These are phyloP conservation scores for Pseudohalonectria lignicola DNA, from an alignment of 2,329 filamentous ascomycete genomes.

Conservation along the genomic window DNA sequence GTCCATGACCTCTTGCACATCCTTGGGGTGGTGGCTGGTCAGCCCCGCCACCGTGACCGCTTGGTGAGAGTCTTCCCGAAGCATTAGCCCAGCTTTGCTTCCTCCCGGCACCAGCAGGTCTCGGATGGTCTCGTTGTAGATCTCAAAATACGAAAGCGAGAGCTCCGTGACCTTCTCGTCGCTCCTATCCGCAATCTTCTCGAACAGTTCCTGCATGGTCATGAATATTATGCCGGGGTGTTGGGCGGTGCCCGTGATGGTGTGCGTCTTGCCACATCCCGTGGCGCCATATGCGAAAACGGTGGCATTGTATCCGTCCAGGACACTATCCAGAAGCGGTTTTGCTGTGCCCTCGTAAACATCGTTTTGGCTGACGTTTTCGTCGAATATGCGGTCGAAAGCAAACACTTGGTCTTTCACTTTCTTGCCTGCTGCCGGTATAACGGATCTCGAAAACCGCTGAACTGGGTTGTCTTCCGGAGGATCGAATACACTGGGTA, in stretches of 20 bases:
- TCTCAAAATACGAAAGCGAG: slow-evolving; percentile 90
- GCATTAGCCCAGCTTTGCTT: slow-evolving; percentile 75
- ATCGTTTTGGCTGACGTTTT: slow-evolving; percentile 82
- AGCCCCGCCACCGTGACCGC: slow-evolving; percentile 84
- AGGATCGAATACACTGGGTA: slow-evolving; percentile 79
- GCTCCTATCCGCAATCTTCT: slow-evolving; percentile 79
- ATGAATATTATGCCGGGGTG: slow-evolving; percentile 97
- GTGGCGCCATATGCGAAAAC: slow-evolving; percentile 98
- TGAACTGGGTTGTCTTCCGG: slow-evolving; percentile 91
- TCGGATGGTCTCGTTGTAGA: slow-evolving; percentile 98
- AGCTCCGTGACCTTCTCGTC: slow-evolving; percentile 84
- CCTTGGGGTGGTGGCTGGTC: slow-evolving; percentile 80
- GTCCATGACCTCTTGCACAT: slow-evolving; percentile 96
- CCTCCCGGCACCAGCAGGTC: slow-evolving; percentile 82
- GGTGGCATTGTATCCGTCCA: slow-evolving; percentile 97
- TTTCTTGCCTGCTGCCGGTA: slow-evolving; percentile 70
- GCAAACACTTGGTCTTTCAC: slow-evolving; percentile 97
- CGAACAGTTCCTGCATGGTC: slow-evolving; percentile 98
- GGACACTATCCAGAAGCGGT: slow-evolving; percentile 80
- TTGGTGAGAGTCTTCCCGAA: slow-evolving; percentile 90
- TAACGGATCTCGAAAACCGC: slow-evolving; percentile 70
- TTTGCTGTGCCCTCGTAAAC: slow-evolving; percentile 92
- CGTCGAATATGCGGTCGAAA: slow-evolving; percentile 95
- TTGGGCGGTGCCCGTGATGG: slow-evolving; percentile 83
- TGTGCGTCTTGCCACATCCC: slow-evolving; percentile 97